Conservation (phyloP, 768 basidiomycete species). For the Mycena amicta region DNA sequence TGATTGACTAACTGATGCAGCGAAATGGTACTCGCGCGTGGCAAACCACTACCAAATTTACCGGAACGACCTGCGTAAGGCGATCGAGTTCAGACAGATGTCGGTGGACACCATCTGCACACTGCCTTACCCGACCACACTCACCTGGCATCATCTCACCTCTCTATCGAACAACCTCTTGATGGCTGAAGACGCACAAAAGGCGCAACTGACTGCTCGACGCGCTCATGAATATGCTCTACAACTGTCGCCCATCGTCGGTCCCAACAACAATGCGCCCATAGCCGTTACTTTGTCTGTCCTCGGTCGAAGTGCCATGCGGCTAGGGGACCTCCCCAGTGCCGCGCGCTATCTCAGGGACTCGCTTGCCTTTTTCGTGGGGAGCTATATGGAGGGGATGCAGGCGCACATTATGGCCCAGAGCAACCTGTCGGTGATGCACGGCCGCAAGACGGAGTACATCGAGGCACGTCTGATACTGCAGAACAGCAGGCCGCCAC, state of each 20-base stretch:
- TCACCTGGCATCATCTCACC: not conserved
- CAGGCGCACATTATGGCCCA: not conserved
- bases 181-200: not conserved
- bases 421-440: constrained; percentile 1
- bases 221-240: not conserved
- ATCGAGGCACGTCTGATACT: not conserved
- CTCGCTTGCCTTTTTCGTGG: not conserved
- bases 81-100: not conserved
- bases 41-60: not conserved
- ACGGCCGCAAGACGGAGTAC: constrained; percentile 9
- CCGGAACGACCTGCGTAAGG: not conserved
- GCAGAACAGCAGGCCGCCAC: not conserved
- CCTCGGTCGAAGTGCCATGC: not conserved
- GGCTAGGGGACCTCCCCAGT: not conserved
- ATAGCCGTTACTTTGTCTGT: not conserved
- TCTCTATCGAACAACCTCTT: not conserved
- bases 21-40: not conserved
- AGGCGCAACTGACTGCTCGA: not conserved
- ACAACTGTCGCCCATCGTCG: not conserved
- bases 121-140: not conserved
- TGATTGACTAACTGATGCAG: not conserved
- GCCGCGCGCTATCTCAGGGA: not conserved
- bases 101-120: not conserved
- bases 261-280: not conserved
- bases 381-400: not conserved